Evolutionary conservation across 164 flowering plant genomes (phyloP).

Genomic region (Platanus orientalis): DNA sequence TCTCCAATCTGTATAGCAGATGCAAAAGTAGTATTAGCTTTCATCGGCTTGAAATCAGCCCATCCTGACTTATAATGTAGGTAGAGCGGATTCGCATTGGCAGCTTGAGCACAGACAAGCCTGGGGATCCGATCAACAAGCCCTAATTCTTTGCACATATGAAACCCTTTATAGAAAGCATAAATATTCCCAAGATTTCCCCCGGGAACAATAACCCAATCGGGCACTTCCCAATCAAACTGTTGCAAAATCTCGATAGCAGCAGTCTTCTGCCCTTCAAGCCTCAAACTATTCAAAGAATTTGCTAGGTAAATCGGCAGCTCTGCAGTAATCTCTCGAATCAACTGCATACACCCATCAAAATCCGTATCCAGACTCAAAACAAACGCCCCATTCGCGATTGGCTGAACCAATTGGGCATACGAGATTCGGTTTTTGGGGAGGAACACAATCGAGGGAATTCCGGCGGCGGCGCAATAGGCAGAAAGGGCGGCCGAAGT

Average conservation of each 20-base stretch:
- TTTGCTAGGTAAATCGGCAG: slow-evolving; percentile 86
- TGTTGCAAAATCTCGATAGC: slow-evolving; percentile 95
- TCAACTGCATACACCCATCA: slow-evolving; percentile 90
- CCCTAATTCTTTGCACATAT: slow-evolving; percentile 86
- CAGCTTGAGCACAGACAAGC: slow-evolving; percentile 88
- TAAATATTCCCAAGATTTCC: slow-evolving; percentile 88
- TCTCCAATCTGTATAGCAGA: slow-evolving; percentile 96
- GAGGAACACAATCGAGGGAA: slow-evolving; percentile 74
- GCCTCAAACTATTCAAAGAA: slow-evolving; percentile 76
- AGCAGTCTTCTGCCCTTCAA: slow-evolving; percentile 89
- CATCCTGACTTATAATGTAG: slow-evolving; percentile 65
- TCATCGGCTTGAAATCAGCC: slow-evolving; percentile 52
- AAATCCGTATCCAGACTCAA: slow-evolving; percentile 86
- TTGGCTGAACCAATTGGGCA: slow-evolving; percentile 85
- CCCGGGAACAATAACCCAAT: slow-evolving; percentile 95
- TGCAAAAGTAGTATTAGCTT: slow-evolving; percentile 70
- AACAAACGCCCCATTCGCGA: slow-evolving; percentile 81
- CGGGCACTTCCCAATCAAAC: slow-evolving; percentile 93
- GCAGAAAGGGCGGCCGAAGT: slow-evolving; percentile 84
- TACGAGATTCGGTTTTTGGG: slow-evolving; percentile 60
- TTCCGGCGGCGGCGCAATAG: slow-evolving; percentile 85
- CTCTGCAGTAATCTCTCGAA: slow-evolving; percentile 75
- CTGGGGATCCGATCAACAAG: slow-evolving; percentile 67
- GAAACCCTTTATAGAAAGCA: slow-evolving; percentile 88
- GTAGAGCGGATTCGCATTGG: slow-evolving; percentile 88